Percentiles rank a stretch among this genome's conserved stretches.
These are phyloP conservation scores for Schizothecium vesticola DNA, from an alignment of 495 filamentous ascomycete species.

Conservation along the genomic window DNA sequence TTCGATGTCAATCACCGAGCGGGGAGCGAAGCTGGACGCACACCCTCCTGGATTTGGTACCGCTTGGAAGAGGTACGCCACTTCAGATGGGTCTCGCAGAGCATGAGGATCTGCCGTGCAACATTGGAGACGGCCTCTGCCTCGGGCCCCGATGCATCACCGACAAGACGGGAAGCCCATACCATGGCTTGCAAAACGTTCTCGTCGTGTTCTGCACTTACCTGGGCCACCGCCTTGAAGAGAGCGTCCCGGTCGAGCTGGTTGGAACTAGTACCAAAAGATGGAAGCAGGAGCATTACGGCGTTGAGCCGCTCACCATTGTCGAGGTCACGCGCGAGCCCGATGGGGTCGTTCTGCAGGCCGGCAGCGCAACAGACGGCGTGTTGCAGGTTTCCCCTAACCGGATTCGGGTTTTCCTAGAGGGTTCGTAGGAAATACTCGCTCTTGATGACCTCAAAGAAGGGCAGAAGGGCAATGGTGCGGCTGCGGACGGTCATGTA, in stretches of 20 bases:
- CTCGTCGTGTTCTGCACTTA: conserved; percentile 13
- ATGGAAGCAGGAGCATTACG: conserved; percentile 14
- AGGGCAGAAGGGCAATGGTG: conserved; percentile 18
- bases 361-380: conserved; percentile 12
- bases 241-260: neutral
- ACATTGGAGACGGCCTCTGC: neutral
- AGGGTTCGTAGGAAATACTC: conserved; percentile 1
- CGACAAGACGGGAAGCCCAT: conserved; percentile 1
- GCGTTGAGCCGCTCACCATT: conserved; percentile 20
- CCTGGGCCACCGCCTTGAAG: conserved; percentile 1
- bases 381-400: conserved; percentile 9
- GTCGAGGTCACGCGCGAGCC: conserved; percentile 16
- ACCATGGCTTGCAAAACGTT: conserved; percentile 10
- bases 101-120: conserved; percentile 11
- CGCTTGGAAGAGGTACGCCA: conserved; percentile 17
- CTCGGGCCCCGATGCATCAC: neutral
- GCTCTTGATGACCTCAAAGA: conserved; percentile 21
- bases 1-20: neutral
- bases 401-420: neutral
- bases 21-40: neutral
- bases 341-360: conserved; percentile 23
- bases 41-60: conserved; percentile 1
- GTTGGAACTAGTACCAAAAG: neutral
- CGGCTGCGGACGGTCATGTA: conserved; percentile 18
- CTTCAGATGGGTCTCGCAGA: conserved; percentile 18